phyloP scores from a whole-genome alignment of 2,329 filamentous ascomycete genomes.

The Sporothrix dimorphospora region DNA sequence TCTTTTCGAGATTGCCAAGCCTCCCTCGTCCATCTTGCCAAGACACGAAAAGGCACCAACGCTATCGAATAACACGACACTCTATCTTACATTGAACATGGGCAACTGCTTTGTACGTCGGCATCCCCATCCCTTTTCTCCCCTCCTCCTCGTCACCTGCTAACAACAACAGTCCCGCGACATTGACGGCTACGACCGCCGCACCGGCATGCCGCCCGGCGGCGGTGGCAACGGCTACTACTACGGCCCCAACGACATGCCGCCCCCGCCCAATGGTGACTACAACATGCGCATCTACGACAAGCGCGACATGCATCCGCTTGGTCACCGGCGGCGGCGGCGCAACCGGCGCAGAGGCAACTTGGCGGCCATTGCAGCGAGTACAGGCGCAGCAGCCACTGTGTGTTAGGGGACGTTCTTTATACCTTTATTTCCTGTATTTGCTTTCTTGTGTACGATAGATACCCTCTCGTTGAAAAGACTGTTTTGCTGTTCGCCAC shows the following conservation, averaged over 20 bases:
- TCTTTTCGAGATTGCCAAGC: constrained; percentile 4
- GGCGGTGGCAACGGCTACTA: neutral
- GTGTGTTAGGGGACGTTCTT: neutral
- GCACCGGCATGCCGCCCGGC: neutral
- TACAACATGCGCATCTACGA: neutral
- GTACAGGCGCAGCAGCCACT: neutral
- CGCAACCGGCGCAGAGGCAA: neutral
- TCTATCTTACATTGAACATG: neutral
- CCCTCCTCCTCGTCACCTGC: no score
- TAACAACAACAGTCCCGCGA: neutral
- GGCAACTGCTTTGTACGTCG: constrained; percentile 14
- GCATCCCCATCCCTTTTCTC: no score
- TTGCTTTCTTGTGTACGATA: neutral
- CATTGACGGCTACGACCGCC: constrained; percentile 10
- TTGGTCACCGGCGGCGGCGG: neutral
- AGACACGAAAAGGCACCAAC: neutral
- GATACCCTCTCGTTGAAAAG: neutral
- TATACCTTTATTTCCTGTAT: neutral
- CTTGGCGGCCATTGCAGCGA: neutral
- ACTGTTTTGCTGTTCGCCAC: neutral
- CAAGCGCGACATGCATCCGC: constrained; percentile 3
- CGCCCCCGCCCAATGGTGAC: neutral
- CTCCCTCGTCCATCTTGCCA: neutral
- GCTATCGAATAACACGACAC: no score
- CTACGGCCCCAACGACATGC: neutral